Evolutionary conservation across 192 early-diverging fungal genomes (phyloP).

Genomic region (Lobosporangium transversale): DNA sequence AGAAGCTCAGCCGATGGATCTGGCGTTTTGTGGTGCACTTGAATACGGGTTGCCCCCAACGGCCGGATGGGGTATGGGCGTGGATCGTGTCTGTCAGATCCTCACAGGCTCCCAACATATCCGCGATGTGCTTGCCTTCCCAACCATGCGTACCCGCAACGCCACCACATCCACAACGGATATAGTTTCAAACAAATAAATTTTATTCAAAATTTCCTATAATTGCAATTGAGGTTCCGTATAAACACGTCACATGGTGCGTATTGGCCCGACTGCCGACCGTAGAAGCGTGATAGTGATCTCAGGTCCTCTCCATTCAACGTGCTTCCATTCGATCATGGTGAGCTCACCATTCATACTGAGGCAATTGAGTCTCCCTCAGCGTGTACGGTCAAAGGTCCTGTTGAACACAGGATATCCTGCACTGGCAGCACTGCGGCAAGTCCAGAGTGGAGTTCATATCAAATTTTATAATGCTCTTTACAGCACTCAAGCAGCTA

Average conservation of each 20-base stretch:
- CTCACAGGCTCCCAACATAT: slow-evolving; percentile 74
- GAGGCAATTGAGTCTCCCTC: slow-evolving; percentile 11
- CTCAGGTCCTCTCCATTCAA: no score
- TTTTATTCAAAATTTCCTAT: no score
- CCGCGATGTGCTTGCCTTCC: slow-evolving; percentile 86
- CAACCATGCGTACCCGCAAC: slow-evolving; percentile 51
- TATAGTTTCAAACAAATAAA: no score
- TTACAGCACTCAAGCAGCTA: slow-evolving; percentile 14
- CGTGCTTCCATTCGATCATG: neutral
- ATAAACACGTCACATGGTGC: no score
- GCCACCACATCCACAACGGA: no score
- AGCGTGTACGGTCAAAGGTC: neutral
- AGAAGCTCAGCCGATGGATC: slow-evolving; percentile 79
- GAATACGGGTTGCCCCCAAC: slow-evolving; percentile 90
- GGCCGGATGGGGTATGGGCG: slow-evolving; percentile 90
- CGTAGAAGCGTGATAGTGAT: no score
- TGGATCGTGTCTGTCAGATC: slow-evolving; percentile 82
- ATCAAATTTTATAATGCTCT: slow-evolving; percentile 7
- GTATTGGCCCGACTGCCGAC: no score
- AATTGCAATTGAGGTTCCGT: no score
- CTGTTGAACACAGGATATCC: neutral
- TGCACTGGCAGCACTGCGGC: neutral
- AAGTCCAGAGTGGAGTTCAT: neutral
- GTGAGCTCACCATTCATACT: slow-evolving; percentile 20
- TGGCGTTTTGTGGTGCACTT: slow-evolving; percentile 77